phyloP scores from a whole-genome alignment of 2,329 filamentous ascomycete genomes.

The Penicillium hesseltinei region DNA sequence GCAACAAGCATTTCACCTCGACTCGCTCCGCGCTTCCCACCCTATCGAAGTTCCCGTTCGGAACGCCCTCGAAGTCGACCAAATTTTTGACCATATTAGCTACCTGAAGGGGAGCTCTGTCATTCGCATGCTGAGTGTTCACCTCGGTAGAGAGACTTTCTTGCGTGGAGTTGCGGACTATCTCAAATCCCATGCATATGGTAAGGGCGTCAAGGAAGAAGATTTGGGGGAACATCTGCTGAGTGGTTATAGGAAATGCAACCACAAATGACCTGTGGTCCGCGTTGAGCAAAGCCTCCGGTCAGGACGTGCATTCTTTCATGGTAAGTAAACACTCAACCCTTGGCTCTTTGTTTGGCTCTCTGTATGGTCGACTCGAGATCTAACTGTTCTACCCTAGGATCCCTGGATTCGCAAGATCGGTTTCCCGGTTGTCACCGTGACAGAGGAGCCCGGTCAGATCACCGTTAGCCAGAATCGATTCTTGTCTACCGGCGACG shows the following conservation, averaged over 20 bases:
- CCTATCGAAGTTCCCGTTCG: slow-evolving; percentile 94
- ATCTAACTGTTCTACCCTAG: slow-evolving; percentile 28
- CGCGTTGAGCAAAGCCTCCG: slow-evolving; percentile 81
- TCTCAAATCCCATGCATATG: slow-evolving; percentile 81
- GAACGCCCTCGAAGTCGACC: slow-evolving; percentile 92
- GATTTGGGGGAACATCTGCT: not conserved
- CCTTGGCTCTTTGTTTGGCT: not conserved
- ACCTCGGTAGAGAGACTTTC: slow-evolving; percentile 85
- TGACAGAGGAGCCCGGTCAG: slow-evolving; percentile 78
- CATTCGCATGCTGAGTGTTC: slow-evolving; percentile 91
- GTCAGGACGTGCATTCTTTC: slow-evolving; percentile 77
- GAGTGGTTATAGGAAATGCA: slow-evolving; percentile 59
- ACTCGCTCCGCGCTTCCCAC: slow-evolving; percentile 86
- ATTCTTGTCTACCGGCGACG: slow-evolving; percentile 88
- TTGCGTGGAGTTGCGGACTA: slow-evolving; percentile 87
- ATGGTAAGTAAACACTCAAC: slow-evolving; percentile 58
- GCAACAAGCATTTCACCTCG: slow-evolving; percentile 85
- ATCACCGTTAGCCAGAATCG: slow-evolving; percentile 81
- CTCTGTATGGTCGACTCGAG: not conserved
- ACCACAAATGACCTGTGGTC: slow-evolving; percentile 90
- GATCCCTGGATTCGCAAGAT: slow-evolving; percentile 93
- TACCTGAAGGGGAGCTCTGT: slow-evolving; percentile 96
- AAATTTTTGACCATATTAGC: slow-evolving; percentile 96
- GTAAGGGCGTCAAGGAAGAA: slow-evolving; percentile 46
- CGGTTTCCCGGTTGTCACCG: slow-evolving; percentile 85